Conservation (phyloP, 2,329 filamentous ascomycete species). For the Epichloe coenophiala region DNA sequence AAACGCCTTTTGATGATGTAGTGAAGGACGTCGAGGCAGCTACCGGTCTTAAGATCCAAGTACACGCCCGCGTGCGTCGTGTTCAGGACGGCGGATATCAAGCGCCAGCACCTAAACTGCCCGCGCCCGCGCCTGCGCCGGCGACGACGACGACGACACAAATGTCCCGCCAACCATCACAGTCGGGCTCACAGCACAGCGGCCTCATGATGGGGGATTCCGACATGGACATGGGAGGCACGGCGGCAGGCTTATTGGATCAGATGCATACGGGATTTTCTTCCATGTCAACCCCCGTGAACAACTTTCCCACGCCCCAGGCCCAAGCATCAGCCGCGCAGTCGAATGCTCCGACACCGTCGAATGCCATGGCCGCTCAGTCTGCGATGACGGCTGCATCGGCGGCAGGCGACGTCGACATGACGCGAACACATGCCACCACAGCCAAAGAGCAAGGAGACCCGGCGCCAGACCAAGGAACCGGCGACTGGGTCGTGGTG, state of each 20-base stretch:
- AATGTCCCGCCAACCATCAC: slow-evolving; percentile 40
- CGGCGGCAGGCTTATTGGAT: slow-evolving; percentile 51
- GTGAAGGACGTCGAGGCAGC: slow-evolving; percentile 59
- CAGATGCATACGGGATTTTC: slow-evolving; percentile 53
- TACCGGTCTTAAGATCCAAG: slow-evolving; percentile 52
- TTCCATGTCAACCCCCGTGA: slow-evolving; percentile 44
- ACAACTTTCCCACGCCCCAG: slow-evolving; percentile 48
- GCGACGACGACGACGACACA: slow-evolving; percentile 14
- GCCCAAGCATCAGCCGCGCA: slow-evolving; percentile 40
- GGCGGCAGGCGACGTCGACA: slow-evolving; percentile 22
- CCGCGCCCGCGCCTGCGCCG: slow-evolving; percentile 10
- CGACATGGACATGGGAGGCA: slow-evolving; percentile 52
- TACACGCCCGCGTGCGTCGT: slow-evolving; percentile 51
- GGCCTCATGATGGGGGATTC: slow-evolving; percentile 43
- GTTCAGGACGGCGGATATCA: slow-evolving; percentile 68
- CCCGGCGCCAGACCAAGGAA: slow-evolving; percentile 33
- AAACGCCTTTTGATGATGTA: slow-evolving; percentile 55
- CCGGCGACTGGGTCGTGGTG: slow-evolving; percentile 63
- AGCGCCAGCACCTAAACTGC: slow-evolving; percentile 37
- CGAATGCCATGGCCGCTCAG: slow-evolving; percentile 19
- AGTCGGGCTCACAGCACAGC: slow-evolving; percentile 41
- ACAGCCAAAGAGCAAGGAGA: slow-evolving; percentile 19
- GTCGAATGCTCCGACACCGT: slow-evolving; percentile 45
- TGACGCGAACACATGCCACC: slow-evolving; percentile 39
- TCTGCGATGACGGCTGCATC: slow-evolving; percentile 3